Base-by-base conservation (phyloP, 345 rosid genomes). In the Ailanthus altissimus region DNA sequence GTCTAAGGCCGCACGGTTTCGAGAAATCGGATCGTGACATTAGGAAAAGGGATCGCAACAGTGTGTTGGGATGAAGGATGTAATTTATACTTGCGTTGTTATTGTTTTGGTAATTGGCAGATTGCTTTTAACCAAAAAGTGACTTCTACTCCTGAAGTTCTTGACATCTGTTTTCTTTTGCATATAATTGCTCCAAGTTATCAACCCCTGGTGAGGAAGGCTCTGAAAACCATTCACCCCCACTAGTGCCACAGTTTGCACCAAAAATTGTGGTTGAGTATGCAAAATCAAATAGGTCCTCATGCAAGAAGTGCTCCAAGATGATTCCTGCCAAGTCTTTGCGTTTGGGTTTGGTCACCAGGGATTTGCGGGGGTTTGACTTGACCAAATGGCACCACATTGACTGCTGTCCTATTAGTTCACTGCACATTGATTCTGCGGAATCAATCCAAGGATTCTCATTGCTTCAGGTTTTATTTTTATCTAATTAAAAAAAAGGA, bases 341-440 rank as follows among this genome's bases (percentile, higher is more conserved):
- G 32, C 86, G 97, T 72, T 60, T 92, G 71, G 97, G 98, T 47
- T 75, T 84, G 43, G 78, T 90, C 70, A 70, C 81, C 72, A 85
- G 89, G 45, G 97, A 91, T 82, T 77, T 89, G 13, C 90, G 92
- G 12, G 95, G 97, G 25, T 78, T 84, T 70, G 97, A 94, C 63
- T 74, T 86, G 83, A 84, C 95, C 74, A 91, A 87, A 58, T 94
- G 98, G 98, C 88, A 90, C 72, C 98, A 94, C 83, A 32, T 88
- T 60, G 80, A 80, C 56, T 94, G 98, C 89, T 87, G 89, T 43
- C 85, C 89, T 40, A 49, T 84, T 20, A 47, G 54, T 57, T 72
- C 91, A 0, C 84, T 78, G 63, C 42, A 79, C 16, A 72, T 86
- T 67, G 79, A 77, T 59, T 87, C 91, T 15, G 47, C 73, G 2